These are phyloP conservation scores for Rauvolfia tetraphylla DNA, from an alignment of 257 asterid genomes.

Conservation along the genomic window DNA sequence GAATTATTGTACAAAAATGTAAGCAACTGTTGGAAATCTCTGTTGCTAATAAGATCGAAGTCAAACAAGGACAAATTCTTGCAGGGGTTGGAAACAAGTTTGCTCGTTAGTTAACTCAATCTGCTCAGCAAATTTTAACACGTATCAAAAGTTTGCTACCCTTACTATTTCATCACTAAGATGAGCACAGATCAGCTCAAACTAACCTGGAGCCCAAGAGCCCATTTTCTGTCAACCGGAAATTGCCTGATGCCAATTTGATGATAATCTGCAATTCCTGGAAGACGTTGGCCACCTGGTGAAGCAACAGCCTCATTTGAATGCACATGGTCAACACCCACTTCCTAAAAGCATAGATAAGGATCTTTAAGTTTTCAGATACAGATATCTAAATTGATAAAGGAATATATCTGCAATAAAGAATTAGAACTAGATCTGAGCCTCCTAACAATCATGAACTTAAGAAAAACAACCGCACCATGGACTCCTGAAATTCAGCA, in stretches of 20 bases:
- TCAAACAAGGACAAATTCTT: background rate
- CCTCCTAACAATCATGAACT: constrained; percentile 2
- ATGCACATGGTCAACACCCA: constrained; percentile 38
- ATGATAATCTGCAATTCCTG: constrained; percentile 56
- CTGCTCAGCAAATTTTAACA: background rate
- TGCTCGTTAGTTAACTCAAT: background rate
- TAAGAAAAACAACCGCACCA: constrained; percentile 37
- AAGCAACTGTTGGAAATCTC: background rate
- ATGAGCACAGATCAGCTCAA: constrained; percentile 9
- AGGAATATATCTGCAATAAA: background rate
- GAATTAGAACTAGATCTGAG: background rate
- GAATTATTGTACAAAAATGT: background rate
- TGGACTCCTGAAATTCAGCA: constrained; percentile 78
- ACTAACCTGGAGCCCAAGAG: constrained; percentile 94
- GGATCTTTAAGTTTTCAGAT: background rate
- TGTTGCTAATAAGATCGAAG: background rate
- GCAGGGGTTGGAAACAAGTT: background rate
- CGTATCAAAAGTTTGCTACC: no score
- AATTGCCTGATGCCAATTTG: constrained; percentile 63
- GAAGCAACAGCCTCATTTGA: constrained; percentile 50
- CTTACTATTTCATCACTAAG: background rate
- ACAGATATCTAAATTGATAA: background rate
- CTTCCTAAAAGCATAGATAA: constrained; percentile 36
- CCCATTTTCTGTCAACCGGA: constrained; percentile 76
- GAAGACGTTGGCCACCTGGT: constrained; percentile 52